Evolutionary conservation across 2,329 filamentous ascomycete genomes (phyloP).

Genomic region (Celoporthe dispersa): DNA sequence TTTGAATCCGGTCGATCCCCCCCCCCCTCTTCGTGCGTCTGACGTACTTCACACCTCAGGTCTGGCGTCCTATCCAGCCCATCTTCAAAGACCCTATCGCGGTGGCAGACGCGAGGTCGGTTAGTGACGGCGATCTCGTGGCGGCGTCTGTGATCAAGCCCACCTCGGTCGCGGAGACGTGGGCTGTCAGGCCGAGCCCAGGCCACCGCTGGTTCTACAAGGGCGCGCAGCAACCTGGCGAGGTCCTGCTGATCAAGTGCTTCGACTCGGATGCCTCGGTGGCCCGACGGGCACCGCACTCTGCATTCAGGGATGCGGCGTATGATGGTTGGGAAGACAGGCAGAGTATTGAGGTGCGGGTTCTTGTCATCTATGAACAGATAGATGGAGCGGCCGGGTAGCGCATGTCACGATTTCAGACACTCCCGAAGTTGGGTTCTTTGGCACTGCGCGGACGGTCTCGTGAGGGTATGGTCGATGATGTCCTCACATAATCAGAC

Average conservation of each 20-base stretch:
- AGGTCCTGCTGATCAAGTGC: slow-evolving; percentile 65
- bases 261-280: slow-evolving; percentile 54
- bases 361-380: slow-evolving; percentile 18
- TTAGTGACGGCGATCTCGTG: slow-evolving; percentile 46
- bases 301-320: slow-evolving; percentile 32
- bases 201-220: slow-evolving; percentile 54
- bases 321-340: slow-evolving; percentile 42
- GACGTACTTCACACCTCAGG: neutral
- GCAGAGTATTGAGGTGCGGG: slow-evolving; percentile 29
- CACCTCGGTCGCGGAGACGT: slow-evolving; percentile 24
- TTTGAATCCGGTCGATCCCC: neutral
- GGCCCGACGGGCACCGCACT: slow-evolving; percentile 37
- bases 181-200: slow-evolving; percentile 17
- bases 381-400: neutral
- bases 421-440: neutral
- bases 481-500: too few relatives aligned
- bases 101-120: slow-evolving; percentile 44
- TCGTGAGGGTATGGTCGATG: too few relatives aligned
- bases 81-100: slow-evolving; percentile 49
- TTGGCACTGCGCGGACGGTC: too few relatives aligned
- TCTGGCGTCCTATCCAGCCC: slow-evolving; percentile 54
- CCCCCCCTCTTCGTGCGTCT: neutral
- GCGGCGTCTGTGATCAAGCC: slow-evolving; percentile 44
- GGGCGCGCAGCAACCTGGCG: slow-evolving; percentile 52
- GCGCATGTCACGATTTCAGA: neutral